phyloP scores from a whole-genome alignment of 495 filamentous ascomycete genomes.

The Cetradonia linearis region DNA sequence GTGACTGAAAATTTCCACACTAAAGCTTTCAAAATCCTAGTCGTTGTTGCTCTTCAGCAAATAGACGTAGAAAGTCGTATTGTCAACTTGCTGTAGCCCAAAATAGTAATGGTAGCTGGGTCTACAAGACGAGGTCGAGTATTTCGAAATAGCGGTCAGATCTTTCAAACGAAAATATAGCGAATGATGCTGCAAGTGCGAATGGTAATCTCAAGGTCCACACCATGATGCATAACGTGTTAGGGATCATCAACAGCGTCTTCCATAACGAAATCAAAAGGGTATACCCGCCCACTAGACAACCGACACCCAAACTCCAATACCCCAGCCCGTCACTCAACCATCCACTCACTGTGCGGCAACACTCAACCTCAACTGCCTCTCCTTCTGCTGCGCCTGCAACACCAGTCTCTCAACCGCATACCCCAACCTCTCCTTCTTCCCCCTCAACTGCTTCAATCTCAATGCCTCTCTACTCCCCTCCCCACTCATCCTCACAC shows the following conservation, averaged over 20 bases:
- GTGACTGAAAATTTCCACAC: neutral
- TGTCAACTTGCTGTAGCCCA: neutral
- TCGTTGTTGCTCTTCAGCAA: neutral
- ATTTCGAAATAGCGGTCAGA: neutral
- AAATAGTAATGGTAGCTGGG: neutral
- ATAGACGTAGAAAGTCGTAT: neutral
- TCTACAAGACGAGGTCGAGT: neutral
- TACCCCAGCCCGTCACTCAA: neutral
- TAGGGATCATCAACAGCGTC: neutral
- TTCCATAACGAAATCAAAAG: neutral
- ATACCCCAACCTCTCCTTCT: constrained; percentile 70
- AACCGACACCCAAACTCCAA: neutral
- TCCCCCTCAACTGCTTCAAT: constrained; percentile 54
- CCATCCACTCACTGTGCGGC: constrained; percentile 32
- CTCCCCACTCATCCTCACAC: constrained; percentile 28
- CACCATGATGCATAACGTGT: neutral
- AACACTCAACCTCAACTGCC: constrained; percentile 76
- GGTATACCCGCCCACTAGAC: constrained; percentile 5
- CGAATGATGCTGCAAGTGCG: neutral
- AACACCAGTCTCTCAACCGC: constrained; percentile 62
- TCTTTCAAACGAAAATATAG: neutral
- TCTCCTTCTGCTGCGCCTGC: constrained; percentile 55
- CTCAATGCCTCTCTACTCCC: constrained; percentile 46
- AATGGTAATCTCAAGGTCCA: neutral
- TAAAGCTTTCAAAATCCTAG: neutral